Conservation (phyloP, 495 filamentous ascomycete genomes). For the Tuber magnatum region DNA sequence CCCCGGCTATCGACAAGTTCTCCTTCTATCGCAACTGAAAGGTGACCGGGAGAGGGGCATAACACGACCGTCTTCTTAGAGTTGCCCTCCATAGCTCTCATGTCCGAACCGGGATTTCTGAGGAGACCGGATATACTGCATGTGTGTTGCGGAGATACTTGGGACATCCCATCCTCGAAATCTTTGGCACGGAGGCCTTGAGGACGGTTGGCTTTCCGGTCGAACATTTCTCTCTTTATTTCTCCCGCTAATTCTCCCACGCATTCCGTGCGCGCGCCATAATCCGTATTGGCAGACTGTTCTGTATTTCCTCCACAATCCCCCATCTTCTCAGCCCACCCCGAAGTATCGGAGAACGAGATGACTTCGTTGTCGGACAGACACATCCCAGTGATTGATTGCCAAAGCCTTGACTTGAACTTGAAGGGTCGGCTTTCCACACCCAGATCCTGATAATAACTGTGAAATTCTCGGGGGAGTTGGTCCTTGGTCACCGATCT, state of each 20-base stretch:
- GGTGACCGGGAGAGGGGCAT: conserved; percentile 18
- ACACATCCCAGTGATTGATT: conserved; percentile 20
- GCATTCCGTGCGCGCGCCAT: not conserved
- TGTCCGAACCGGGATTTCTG: not conserved
- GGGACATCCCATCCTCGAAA: conserved; percentile 13
- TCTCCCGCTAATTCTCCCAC: conserved; percentile 2
- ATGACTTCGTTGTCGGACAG: conserved; percentile 10
- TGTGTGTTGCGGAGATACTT: not conserved
- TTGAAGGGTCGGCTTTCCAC: not conserved
- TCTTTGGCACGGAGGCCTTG: not conserved
- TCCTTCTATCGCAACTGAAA: conserved; percentile 19
- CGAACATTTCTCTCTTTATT: conserved; percentile 8
- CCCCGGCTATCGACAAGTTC: conserved; percentile 24
- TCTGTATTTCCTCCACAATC: not conserved
- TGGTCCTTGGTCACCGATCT: conserved; percentile 10
- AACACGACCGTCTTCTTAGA: conserved; percentile 8
- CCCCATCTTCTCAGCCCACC: not conserved
- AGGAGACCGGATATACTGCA: conserved; percentile 11
- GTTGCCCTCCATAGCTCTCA: not conserved
- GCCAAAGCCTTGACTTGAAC: conserved; percentile 24
- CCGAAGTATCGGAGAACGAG: conserved; percentile 14
- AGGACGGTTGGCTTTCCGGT: conserved; percentile 8
- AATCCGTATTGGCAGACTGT: conserved; percentile 7
- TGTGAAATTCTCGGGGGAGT: not conserved
- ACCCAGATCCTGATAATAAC: conserved; percentile 4